Base-by-base conservation (phyloP, 1,139 yeast species). In the Meyerozyma athensensis region DNA sequence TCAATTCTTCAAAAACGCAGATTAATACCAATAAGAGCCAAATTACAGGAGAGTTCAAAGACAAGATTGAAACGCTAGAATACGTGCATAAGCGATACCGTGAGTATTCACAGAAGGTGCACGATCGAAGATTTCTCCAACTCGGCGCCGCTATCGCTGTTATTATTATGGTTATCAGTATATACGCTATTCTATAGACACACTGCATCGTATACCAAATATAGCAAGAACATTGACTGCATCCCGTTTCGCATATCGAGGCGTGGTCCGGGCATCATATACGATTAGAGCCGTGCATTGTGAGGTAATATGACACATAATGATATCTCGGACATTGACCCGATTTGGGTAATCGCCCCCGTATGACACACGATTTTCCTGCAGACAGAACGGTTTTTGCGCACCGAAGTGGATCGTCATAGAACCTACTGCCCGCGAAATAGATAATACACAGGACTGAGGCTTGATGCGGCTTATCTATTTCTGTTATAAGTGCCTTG, bases 1-100 rank as follows among this genome's bases (percentile, higher is more conserved):
- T 68, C 10, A 52, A 52, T 21, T 41, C 39, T 13, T 53, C 63
- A 30, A 59, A 56, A 43, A 38, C 42, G 5, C 45, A 50, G 13
- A 58, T 67, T 21, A 51, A 52, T n/a, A 41, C 46, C 22, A 58
- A 58, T 41, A 67, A 66, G 44, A 36, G 45, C 4, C 41, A 50
- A 7, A 53, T 68, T 47, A 45, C 58, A 20, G 41, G 44, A 19
- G 61, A 58, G n/a, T 51, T 68, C 39, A 47, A 51, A n/a, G 53
- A 51, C 14, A 61, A 61, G 39, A 47, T 69, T 35, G 62, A 58
- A 30, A 38, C 60, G 4, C 53, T 70, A 44, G 74, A 68, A 38
- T 44, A 49, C 17, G 54, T 69, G 5, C 61, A 63, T 35, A 43
- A 47, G 13, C 48, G 53, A 35, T 61, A 66, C 36, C 47, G 48